Evolutionary conservation across 2,329 filamentous ascomycete genomes (phyloP).

Genomic region (Aspergillus sp.): DNA sequence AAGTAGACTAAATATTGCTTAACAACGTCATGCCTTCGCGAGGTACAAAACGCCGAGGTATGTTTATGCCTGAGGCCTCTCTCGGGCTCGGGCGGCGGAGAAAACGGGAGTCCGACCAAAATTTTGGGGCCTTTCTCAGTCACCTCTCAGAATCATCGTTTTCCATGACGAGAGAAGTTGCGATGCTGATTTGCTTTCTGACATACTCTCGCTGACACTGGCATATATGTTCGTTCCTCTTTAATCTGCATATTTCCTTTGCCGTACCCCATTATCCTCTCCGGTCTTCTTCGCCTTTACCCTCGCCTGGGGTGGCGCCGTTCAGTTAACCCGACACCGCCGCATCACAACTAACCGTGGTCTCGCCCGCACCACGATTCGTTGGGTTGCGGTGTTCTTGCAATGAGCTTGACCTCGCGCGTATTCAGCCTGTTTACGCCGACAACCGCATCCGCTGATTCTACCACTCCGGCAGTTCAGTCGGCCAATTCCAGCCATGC

Average conservation of each 20-base stretch:
- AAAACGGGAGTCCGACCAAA: conserved; percentile 33
- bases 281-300: not conserved
- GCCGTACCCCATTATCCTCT: not conserved
- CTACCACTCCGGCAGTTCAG: conserved; percentile 28
- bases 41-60: no score
- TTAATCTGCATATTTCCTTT: not conserved
- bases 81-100: conserved; percentile 28
- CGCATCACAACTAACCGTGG: conserved; percentile 27
- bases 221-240: conserved; percentile 5
- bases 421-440: conserved; percentile 54
- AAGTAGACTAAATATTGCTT: no score
- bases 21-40: no score
- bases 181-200: conserved; percentile 15
- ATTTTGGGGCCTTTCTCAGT: conserved; percentile 24
- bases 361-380: conserved; percentile 32
- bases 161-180: conserved; percentile 5
- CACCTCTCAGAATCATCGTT: not conserved
- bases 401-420: conserved; percentile 60
- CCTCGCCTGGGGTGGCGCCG: conserved; percentile 13
- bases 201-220: conserved; percentile 10
- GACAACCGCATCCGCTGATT: conserved; percentile 34
- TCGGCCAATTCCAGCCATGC: conserved; percentile 27
- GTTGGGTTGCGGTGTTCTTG: conserved; percentile 37
- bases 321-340: conserved; percentile 16
- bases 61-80: conserved; percentile 26